phyloP scores from a whole-genome alignment of 192 early-diverging fungal genomes.

The Gonapodya prolifera region DNA sequence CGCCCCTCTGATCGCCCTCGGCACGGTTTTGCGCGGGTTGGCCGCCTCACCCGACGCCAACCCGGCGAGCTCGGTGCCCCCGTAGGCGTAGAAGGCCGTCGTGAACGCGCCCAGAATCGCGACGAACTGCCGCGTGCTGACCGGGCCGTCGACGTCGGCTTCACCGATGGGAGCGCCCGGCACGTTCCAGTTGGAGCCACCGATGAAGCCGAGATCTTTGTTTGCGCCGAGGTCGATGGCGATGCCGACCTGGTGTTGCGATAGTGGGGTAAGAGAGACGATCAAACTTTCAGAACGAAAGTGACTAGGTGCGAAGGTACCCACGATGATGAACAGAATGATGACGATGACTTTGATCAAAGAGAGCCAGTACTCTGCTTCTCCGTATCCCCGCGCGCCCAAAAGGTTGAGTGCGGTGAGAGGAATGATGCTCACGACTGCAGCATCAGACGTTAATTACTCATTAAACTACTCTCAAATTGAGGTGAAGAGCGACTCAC shows the following conservation, averaged over 20 bases:
- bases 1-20: conserved; percentile 43
- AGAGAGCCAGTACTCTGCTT: conserved; percentile 60
- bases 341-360: conserved; percentile 73
- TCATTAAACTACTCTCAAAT: too few relatives aligned
- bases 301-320: conserved; percentile 51
- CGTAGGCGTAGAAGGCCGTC: conserved; percentile 67
- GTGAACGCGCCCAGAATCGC: conserved; percentile 58
- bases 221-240: conserved; percentile 1
- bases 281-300: conserved; percentile 14
- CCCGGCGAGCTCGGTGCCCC: conserved; percentile 84
- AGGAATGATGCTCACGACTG: conserved; percentile 38
- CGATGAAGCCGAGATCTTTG: conserved; percentile 31
- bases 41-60: conserved; percentile 80
- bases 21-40: conserved; percentile 67
- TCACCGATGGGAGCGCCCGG: conserved; percentile 52
- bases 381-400: conserved; percentile 53
- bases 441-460: too few relatives aligned
- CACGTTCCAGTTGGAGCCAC: conserved; percentile 52
- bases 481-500: too few relatives aligned
- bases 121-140: too few relatives aligned
- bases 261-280: conserved; percentile 4
- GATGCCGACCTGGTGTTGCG: background rate
- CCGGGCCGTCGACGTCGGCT: conserved; percentile 30
- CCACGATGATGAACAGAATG: conserved; percentile 67
- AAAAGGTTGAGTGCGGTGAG: conserved; percentile 47